Conservation (phyloP, 2,329 filamentous ascomycete species). For the Botrytis galanthina region DNA sequence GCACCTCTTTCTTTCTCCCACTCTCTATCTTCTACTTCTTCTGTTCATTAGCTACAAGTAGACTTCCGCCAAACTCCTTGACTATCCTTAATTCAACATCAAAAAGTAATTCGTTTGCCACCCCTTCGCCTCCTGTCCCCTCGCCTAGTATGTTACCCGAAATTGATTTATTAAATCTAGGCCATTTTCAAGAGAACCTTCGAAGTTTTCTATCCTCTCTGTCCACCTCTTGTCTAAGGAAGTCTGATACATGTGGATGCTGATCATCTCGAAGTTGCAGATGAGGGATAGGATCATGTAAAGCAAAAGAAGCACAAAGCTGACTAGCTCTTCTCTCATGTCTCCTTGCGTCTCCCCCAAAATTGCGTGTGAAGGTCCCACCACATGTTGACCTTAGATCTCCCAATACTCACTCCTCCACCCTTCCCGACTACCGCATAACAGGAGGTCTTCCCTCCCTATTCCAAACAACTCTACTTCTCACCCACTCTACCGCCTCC, state of each 20-base stretch:
- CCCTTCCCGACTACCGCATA: slow-evolving; percentile 64
- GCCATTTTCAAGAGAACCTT: neutral
- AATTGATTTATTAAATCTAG: neutral
- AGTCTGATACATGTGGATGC: neutral
- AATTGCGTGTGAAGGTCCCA: neutral
- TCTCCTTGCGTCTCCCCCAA: neutral
- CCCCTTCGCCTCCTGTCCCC: too few relatives aligned
- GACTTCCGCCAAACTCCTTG: neutral
- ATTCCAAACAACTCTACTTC: slow-evolving; percentile 91
- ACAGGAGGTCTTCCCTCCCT: slow-evolving; percentile 88
- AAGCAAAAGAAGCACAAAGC: neutral
- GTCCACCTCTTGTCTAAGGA: neutral
- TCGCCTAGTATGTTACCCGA: neutral
- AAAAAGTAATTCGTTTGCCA: neutral
- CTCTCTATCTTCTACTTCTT: neutral
- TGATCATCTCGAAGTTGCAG: neutral
- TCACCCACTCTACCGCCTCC: slow-evolving; percentile 96
- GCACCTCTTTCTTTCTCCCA: neutral
- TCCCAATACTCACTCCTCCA: neutral
- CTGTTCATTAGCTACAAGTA: neutral
- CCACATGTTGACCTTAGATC: neutral
- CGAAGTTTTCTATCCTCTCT: neutral
- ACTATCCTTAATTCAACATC: neutral
- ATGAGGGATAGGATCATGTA: neutral
- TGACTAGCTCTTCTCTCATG: neutral